Percentiles rank a stretch among this genome's conserved stretches.
Conservation (phyloP, 2,329 filamentous ascomycete species). For the Ophiostoma australiae region DNA sequence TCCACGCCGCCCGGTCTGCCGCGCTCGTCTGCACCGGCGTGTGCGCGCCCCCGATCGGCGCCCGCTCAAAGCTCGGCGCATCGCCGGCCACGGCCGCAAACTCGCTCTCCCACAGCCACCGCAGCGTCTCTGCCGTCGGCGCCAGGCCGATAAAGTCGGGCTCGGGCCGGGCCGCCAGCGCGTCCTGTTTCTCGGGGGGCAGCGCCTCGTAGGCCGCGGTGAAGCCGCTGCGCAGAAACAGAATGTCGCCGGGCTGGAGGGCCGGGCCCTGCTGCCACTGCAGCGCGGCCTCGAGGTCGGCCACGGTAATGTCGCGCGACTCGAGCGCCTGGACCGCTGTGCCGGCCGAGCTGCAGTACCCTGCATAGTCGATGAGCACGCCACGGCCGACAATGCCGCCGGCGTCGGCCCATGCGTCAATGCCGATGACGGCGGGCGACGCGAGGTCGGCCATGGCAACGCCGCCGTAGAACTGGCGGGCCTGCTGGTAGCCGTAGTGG, state of each 20-base stretch:
- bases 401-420: not conserved
- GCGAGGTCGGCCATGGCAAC: conserved; percentile 22
- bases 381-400: not conserved
- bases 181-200: conserved; percentile 28
- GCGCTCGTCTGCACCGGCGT: conserved; percentile 4
- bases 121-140: conserved; percentile 34
- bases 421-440: not conserved
- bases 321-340: not conserved
- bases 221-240: conserved; percentile 39
- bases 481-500: conserved; percentile 34
- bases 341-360: not conserved
- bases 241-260: conserved; percentile 37
- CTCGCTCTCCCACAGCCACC: conserved; percentile 44
- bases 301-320: not conserved
- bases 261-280: conserved; percentile 33
- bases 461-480: conserved; percentile 24
- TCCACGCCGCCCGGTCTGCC: not conserved
- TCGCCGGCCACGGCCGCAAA: conserved; percentile 45
- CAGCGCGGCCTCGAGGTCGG: conserved; percentile 35
- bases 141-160: conserved; percentile 38
- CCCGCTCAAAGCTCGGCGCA: conserved; percentile 42
- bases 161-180: conserved; percentile 33
- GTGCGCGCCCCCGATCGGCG: conserved; percentile 32
- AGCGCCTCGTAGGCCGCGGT: conserved; percentile 33
- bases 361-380: not conserved